These are phyloP conservation scores for Albatrellus ellisii DNA, from an alignment of 768 basidiomycete species.

Conservation along the genomic window DNA sequence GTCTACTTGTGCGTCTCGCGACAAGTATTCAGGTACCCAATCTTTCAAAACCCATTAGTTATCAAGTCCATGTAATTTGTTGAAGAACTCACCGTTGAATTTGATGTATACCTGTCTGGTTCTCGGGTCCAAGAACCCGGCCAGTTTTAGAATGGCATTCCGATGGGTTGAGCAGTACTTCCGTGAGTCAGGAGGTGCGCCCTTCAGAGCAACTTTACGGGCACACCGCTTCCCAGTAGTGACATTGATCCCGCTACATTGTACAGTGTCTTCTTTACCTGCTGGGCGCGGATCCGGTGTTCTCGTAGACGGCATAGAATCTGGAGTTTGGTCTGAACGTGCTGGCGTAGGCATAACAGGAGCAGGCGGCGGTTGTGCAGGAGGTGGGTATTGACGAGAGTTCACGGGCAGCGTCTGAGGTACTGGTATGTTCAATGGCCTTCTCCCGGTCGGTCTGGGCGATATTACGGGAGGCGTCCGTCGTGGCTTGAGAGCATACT, in stretches of 20 bases:
- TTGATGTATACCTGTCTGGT: slow-evolving; percentile 35
- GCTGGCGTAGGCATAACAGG: too few relatives aligned
- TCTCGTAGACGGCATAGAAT: too few relatives aligned
- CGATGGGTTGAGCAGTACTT: slow-evolving; percentile 44
- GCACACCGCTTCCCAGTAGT: slow-evolving; percentile 48
- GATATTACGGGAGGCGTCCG: slow-evolving; percentile 1
- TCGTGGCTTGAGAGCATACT: slow-evolving; percentile 18
- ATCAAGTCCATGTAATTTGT: slow-evolving; percentile 8
- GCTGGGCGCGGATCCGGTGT: too few relatives aligned
- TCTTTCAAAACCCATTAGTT: slow-evolving; percentile 23
- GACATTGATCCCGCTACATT: slow-evolving; percentile 56
- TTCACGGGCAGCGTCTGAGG: too few relatives aligned
- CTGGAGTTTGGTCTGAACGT: too few relatives aligned
- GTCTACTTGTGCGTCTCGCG: slow-evolving; percentile 43
- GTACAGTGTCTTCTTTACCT: slow-evolving; percentile 18
- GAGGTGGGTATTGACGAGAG: too few relatives aligned
- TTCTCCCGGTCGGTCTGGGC: too few relatives aligned
- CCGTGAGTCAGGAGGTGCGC: slow-evolving; percentile 19
- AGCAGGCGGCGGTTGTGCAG: too few relatives aligned
- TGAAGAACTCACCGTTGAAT: slow-evolving; percentile 37
- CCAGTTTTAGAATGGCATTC: slow-evolving; percentile 39
- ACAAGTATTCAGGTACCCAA: slow-evolving; percentile 59
- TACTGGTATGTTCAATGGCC: too few relatives aligned
- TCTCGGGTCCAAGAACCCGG: slow-evolving; percentile 45
- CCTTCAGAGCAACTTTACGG: slow-evolving; percentile 31